Base-by-base conservation (phyloP, 306 rosid species). In the Comarum palustre region DNA sequence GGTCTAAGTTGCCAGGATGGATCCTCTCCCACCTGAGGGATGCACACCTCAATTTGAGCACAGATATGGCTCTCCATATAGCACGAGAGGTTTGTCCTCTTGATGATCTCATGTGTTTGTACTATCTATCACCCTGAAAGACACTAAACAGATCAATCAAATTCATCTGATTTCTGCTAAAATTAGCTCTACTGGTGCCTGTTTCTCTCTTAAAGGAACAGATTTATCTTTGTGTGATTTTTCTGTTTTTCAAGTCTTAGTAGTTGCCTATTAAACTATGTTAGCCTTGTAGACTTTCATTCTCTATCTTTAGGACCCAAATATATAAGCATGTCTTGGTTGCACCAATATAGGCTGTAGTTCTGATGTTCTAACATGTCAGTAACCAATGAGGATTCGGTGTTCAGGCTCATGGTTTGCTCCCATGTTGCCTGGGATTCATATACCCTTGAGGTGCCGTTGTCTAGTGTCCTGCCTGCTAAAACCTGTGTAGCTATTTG, bases 1-100 rank as follows among this genome's bases (percentile, higher is more conserved):
- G 95, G 29, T 91, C 98, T 24, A 94, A 93, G 74, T 82, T 94
- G 83, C 98, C 97, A 45, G 86, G 96, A 79, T 94, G 98, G 98
- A 91, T 94, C 65, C 84, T 91, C 64, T 91, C 96, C 20, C 97
- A 89, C 83, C 78, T 94, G 74, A 92, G 85, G n/a, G 98, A 94
- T 66, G 97, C 98, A 66, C 88, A 89, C 85, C 86, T 94, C 80
- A 94, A 91, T 75, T 85, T 91, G 87, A 94, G 98, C 87, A 94
- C 98, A 17, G 98, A 94, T 83, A 94, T 94, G 98, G 98, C 98
- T 80, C 78, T 91, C 79, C 97, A 94, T 78, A 91, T 91, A 66
- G 92, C 97, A 39, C 92, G 88, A 27, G 98, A 91, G 92, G 97
- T 94, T 46, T 67, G 87, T 78, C 43, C 73, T 74, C 47, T 12